A percentile compares a stretch with the other conserved stretches of the same genome.
These are phyloP conservation scores for Carallia brachiata DNA, from an alignment of 345 rosid species.

Conservation along the genomic window DNA sequence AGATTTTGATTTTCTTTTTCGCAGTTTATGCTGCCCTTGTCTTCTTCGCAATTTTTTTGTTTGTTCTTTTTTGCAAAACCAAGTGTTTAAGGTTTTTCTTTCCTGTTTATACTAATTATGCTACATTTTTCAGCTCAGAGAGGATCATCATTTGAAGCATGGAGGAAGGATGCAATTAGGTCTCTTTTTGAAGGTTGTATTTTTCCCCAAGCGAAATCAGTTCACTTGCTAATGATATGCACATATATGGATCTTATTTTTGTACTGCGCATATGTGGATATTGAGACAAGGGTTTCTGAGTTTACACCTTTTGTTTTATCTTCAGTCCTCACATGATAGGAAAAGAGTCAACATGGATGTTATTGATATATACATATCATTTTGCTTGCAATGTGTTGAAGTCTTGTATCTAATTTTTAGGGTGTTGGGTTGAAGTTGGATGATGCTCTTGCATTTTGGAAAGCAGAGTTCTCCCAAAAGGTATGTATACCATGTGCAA, in stretches of 20 bases:
- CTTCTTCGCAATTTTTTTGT: constrained; percentile 1
- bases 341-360: not conserved
- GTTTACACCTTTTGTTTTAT: not conserved
- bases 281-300: not conserved
- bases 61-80: not conserved
- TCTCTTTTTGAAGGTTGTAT: constrained; percentile 78
- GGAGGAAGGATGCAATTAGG: constrained; percentile 99
- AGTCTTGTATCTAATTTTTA: constrained; percentile 20
- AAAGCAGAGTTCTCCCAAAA: constrained; percentile 82
- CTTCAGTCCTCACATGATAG: not conserved
- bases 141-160: constrained; percentile 94
- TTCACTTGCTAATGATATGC: no score
- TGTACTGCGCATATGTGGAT: not conserved
- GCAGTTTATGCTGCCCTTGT: not conserved
- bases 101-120: not conserved
- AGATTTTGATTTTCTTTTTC: not conserved
- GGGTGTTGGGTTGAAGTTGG: constrained; percentile 92
- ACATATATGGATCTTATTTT: no score
- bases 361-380: not conserved
- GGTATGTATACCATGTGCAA: constrained; percentile 34
- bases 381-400: not conserved
- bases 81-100: not conserved
- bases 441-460: constrained; percentile 96
- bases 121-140: constrained; percentile 57
- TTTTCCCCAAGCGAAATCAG: constrained; percentile 1